Conservation (phyloP, 2,329 filamentous ascomycete species). For the Elsinoe batatas region DNA sequence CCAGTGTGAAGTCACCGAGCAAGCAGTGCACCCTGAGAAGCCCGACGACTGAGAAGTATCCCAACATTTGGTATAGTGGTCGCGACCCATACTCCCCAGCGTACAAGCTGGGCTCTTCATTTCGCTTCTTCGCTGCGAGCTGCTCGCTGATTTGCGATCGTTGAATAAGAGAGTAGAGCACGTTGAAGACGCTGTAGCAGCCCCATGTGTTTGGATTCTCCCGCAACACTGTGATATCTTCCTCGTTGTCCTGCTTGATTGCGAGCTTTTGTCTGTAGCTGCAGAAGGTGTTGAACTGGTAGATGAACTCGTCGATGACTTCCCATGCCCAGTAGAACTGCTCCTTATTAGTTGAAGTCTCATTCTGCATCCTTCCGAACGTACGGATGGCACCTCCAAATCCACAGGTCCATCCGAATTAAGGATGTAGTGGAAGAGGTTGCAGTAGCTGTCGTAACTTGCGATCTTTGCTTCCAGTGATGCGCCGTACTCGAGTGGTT, state of each 20-base stretch:
- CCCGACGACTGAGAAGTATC: conserved; percentile 98
- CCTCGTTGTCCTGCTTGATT: conserved; percentile 71
- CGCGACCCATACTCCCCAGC: conserved; percentile 93
- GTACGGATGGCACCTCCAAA: conserved; percentile 87
- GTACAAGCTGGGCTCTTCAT: conserved; percentile 77
- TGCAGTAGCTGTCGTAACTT: conserved; percentile 99
- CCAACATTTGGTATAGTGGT: conserved; percentile 94
- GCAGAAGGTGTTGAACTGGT: conserved; percentile 99
- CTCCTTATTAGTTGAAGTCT: conserved; percentile 13
- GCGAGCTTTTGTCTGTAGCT: conserved; percentile 90
- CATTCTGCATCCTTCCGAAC: conserved; percentile 29
- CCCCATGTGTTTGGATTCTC: conserved; percentile 99
- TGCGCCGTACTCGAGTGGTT: conserved; percentile 91
- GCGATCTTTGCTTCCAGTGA: conserved; percentile 94
- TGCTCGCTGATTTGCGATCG: conserved; percentile 97
- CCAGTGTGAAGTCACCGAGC: conserved; percentile 93
- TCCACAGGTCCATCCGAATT: conserved; percentile 99
- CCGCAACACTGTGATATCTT: conserved; percentile 81
- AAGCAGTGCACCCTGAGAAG: conserved; percentile 92
- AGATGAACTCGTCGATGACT: conserved; percentile 99
- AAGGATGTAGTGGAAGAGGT: conserved; percentile 96
- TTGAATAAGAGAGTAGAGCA: conserved; percentile 98
- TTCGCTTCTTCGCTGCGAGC: conserved; percentile 84
- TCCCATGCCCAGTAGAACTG: conserved; percentile 99
- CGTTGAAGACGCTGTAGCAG: conserved; percentile 98